Evolutionary conservation across 2,329 filamentous ascomycete genomes (phyloP).

Genomic region (Beauveria rudraprayagi): DNA sequence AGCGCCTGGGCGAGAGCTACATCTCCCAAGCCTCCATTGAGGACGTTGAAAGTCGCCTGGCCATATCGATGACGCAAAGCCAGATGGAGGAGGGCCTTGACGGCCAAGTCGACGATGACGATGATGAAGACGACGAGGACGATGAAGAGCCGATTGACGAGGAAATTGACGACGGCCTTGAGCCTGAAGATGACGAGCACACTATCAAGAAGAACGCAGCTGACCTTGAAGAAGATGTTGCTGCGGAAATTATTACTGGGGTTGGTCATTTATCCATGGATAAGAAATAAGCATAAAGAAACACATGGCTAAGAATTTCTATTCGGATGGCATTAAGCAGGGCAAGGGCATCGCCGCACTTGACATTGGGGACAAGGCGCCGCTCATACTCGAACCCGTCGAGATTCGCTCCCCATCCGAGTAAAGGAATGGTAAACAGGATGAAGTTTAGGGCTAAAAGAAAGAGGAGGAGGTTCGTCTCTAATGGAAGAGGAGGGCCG

Average conservation of each 20-base stretch:
- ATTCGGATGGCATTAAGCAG: background rate
- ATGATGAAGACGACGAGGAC: conserved; percentile 24
- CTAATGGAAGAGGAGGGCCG: background rate
- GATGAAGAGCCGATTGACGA: conserved; percentile 18
- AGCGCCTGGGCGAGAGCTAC: conserved; percentile 47
- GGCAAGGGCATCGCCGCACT: background rate
- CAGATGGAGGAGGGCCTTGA: conserved; percentile 27
- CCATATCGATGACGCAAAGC: conserved; percentile 22
- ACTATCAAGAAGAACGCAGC: conserved; percentile 17
- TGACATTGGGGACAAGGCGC: conserved; percentile 9
- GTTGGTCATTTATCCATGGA: conserved; percentile 45
- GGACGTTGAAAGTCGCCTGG: conserved; percentile 32
- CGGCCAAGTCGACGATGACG: conserved; percentile 32
- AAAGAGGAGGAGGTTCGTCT: background rate
- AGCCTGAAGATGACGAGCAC: conserved; percentile 34
- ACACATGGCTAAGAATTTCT: background rate
- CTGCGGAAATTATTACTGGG: conserved; percentile 53
- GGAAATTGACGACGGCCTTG: conserved; percentile 24
- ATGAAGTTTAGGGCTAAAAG: background rate
- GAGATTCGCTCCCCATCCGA: conserved; percentile 19
- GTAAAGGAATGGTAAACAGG: background rate
- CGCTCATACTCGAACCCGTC: conserved; percentile 19
- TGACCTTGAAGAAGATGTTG: conserved; percentile 34
- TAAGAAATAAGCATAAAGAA: conserved; percentile 24
- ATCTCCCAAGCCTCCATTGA: conserved; percentile 43